Percentiles rank a stretch among this genome's conserved stretches.
Evolutionary conservation across 106 monocot genomes (phyloP).

Genomic region (Apostasia ramifera): DNA sequence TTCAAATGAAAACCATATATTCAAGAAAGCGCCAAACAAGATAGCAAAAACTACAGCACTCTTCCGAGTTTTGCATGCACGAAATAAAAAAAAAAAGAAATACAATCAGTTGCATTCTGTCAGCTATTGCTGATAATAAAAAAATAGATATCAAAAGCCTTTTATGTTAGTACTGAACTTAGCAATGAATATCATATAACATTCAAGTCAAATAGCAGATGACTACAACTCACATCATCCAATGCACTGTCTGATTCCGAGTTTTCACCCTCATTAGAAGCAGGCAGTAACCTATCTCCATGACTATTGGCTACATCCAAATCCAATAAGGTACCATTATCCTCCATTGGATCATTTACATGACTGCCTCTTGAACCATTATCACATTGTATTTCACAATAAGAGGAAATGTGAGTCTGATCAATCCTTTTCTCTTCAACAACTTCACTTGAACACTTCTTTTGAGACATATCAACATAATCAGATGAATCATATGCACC

Average conservation of each 20-base stretch:
- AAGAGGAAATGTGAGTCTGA: background rate
- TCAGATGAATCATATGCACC: conserved; percentile 35
- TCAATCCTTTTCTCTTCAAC: background rate
- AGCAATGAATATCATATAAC: background rate
- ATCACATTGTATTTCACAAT: background rate
- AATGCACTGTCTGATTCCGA: conserved; percentile 26
- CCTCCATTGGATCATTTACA: background rate
- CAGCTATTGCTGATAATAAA: no score
- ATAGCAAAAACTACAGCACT: no score
- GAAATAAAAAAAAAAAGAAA: no score
- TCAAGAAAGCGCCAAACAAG: no score
- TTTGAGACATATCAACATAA: conserved; percentile 39
- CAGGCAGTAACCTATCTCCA: conserved; percentile 5
- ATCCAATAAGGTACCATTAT: conserved; percentile 2
- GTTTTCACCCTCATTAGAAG: conserved; percentile 14
- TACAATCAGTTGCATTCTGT: no score
- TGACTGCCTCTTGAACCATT: background rate
- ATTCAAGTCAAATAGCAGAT: no score
- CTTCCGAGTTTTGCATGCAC: no score
- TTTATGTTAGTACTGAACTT: background rate
- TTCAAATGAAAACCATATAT: no score
- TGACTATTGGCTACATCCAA: background rate
- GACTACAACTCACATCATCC: conserved; percentile 33
- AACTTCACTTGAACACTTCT: conserved; percentile 16
- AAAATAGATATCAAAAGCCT: no score